These are phyloP conservation scores for Harrya chromipes DNA, from an alignment of 768 basidiomycete genomes.

Conservation along the genomic window DNA sequence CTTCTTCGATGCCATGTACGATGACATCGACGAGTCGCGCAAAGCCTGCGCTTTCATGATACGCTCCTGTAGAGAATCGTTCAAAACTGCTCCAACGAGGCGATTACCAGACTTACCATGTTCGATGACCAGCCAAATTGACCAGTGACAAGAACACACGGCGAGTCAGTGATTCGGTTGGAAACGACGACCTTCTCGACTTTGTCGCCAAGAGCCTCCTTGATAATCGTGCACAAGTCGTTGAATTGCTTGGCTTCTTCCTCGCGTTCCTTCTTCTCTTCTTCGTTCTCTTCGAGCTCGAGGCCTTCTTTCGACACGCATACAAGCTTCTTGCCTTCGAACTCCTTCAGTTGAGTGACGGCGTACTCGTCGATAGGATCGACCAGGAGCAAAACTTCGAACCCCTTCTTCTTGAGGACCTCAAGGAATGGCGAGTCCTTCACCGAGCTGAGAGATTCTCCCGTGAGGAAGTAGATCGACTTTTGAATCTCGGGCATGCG, in stretches of 20 bases:
- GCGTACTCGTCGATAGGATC: conserved; percentile 99
- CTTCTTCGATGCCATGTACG: conserved; percentile 99
- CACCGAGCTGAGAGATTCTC: conserved; percentile 89
- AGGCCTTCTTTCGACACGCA: conserved; percentile 99
- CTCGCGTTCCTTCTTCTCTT: conserved; percentile 92
- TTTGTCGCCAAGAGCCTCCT: conserved; percentile 98
- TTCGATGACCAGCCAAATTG: conserved; percentile 99
- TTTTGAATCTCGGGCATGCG: conserved; percentile 99
- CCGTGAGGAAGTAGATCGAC: conserved; percentile 98
- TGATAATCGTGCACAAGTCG: conserved; percentile 91
- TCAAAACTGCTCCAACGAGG: neutral
- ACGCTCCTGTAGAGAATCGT: conserved; percentile 55
- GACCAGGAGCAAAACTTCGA: conserved; percentile 95
- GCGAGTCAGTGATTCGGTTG: conserved; percentile 96
- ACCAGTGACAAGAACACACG: conserved; percentile 95
- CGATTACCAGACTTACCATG: conserved; percentile 59
- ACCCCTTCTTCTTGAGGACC: conserved; percentile 99
- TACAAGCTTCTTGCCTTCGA: conserved; percentile 94
- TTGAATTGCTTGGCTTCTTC: conserved; percentile 77
- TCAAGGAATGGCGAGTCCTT: conserved; percentile 98
- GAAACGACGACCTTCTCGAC: conserved; percentile 99
- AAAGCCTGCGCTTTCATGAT: conserved; percentile 99
- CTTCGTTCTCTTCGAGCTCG: conserved; percentile 98
- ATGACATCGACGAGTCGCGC: conserved; percentile 95
- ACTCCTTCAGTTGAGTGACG: conserved; percentile 98